These are phyloP conservation scores for Pholiota molesta DNA, from an alignment of 768 basidiomycete species.

Conservation along the genomic window DNA sequence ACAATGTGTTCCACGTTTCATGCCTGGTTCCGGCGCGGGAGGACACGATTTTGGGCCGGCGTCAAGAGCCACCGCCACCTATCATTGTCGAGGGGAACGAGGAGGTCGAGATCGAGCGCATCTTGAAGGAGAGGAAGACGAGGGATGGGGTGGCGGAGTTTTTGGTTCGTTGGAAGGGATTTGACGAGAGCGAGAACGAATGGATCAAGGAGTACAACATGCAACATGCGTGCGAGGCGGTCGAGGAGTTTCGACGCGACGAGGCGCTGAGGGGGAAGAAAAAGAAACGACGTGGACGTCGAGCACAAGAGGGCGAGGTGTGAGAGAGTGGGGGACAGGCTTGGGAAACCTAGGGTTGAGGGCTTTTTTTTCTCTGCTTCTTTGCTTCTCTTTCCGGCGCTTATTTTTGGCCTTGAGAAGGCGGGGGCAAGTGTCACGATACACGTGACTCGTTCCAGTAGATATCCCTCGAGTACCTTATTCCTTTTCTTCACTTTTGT, in stretches of 20 bases:
- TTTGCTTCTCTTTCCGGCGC: background rate
- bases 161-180: conserved; percentile 2
- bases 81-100: too few relatives aligned
- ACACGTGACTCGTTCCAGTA: conserved; percentile 1
- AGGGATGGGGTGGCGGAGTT: conserved; percentile 2
- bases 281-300: too few relatives aligned
- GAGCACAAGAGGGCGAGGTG: too few relatives aligned
- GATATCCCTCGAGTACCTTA: background rate
- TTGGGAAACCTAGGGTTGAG: too few relatives aligned
- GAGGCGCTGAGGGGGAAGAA: too few relatives aligned
- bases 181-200: conserved; percentile 7
- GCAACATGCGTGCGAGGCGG: background rate
- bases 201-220: conserved; percentile 1
- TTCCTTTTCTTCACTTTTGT: conserved; percentile 7
- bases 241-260: too few relatives aligned
- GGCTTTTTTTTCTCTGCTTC: background rate
- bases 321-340: too few relatives aligned
- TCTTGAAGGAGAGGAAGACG: background rate
- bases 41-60: too few relatives aligned
- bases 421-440: background rate
- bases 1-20: too few relatives aligned
- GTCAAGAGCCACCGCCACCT: too few relatives aligned
- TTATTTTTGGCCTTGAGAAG: background rate
- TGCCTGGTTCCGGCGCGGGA: too few relatives aligned
- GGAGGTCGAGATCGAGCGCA: background rate